Conservation (phyloP, 768 basidiomycete genomes). For the Mycena crocata region DNA sequence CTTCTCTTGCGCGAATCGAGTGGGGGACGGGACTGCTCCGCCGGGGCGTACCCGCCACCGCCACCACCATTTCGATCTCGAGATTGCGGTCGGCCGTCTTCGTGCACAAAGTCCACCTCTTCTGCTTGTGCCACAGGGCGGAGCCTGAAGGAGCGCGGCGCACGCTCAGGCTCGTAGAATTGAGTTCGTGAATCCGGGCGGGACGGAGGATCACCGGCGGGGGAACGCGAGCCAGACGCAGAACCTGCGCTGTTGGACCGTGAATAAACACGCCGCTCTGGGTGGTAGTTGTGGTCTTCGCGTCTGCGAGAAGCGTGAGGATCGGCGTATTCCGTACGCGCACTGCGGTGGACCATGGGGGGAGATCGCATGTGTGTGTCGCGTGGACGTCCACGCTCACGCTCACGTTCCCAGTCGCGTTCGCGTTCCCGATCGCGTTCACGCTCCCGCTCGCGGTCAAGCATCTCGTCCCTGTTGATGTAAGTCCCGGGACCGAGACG, state of each 20-base stretch:
- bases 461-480: conserved; percentile 65
- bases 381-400: conserved; percentile 11
- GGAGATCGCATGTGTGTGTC: conserved; percentile 61
- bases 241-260: conserved; percentile 72
- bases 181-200: conserved; percentile 65
- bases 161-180: conserved; percentile 63
- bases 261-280: conserved; percentile 54
- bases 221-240: conserved; percentile 61
- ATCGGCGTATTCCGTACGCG: conserved; percentile 47
- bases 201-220: conserved; percentile 44
- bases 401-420: conserved; percentile 58
- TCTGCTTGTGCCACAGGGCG: conserved; percentile 62
- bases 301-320: conserved; percentile 43
- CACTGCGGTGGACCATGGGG: conserved; percentile 50
- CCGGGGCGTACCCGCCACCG: conserved; percentile 45
- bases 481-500: conserved; percentile 72
- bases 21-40: conserved; percentile 54
- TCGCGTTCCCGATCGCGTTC: conserved; percentile 53
- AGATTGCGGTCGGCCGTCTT: conserved; percentile 56
- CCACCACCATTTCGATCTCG: conserved; percentile 38
- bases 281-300: conserved; percentile 54
- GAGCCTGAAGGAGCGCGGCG: conserved; percentile 62
- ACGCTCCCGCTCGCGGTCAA: conserved; percentile 61
- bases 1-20: conserved; percentile 67
- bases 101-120: conserved; percentile 64